Evolutionary conservation across 495 filamentous ascomycete species (phyloP), one percentile per base, ranked within the genome.

Genomic region (Neurospora sp.): DNA sequence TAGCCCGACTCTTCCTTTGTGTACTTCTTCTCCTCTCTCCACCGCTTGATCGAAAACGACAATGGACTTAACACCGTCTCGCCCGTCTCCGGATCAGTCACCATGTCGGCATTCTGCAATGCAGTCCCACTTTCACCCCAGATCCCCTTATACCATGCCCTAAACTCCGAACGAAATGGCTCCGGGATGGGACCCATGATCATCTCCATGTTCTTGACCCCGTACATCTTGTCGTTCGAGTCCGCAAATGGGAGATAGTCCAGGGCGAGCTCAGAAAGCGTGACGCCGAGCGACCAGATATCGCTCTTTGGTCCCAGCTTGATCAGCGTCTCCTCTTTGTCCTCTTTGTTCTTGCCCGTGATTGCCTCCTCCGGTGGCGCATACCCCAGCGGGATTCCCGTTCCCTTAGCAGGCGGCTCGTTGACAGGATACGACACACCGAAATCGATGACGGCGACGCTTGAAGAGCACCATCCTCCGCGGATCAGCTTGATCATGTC

Each of bases 231-330:
- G 12, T 27, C 4, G 14, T 41, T 12, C 12, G 39, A 14, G 39
- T 66, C 14, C 10, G 40, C 41, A 5, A 75, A 73, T 5, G 72
- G 75, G 2, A n/a, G 2, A 5, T 2, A 0, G 16, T n/a, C 35
- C 1, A 66, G 27, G 1, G 72, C 48, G 23, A 81, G 48, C 37
- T 77, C 46, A 7, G 9, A 39, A 0, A 82, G 39, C 11, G 75
- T 77, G 48, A 74, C 75, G 16, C 73, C 76, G 1, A 82, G 76
- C 0, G 79, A 41, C 78, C 77, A 82, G 38, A 82, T 37, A 39
- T 82, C 79, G 10, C 73, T 69, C 9, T 69, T 35, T 6, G 62
- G 20, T n/a, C 78, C 78, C 20, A 75, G 35, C 14, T 2, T 3
- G 54, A 78, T 1, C 16, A 44, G 16, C 2, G 41, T 44, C 7